Percentiles rank a stretch among this genome's conserved stretches.
phyloP scores from a whole-genome alignment of 768 basidiomycete genomes.

The Multifurca ochricompacta region DNA sequence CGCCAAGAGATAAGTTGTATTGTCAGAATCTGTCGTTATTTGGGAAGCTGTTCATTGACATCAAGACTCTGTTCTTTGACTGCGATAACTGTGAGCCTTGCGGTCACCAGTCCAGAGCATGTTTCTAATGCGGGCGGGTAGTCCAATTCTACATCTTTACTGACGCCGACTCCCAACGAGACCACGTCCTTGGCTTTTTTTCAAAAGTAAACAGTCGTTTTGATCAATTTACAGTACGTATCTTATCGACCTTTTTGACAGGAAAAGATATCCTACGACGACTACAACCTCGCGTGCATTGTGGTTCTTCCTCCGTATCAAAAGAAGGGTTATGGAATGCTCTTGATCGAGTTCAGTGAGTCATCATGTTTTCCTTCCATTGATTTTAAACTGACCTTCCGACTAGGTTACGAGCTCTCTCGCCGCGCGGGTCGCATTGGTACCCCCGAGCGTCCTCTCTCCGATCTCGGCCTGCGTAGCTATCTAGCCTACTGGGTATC shows the following conservation, averaged over 20 bases:
- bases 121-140: slow-evolving; percentile 25
- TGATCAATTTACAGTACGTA: background rate
- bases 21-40: slow-evolving; percentile 95
- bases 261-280: slow-evolving; percentile 95
- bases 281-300: slow-evolving; percentile 96
- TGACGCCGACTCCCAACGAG: slow-evolving; percentile 67
- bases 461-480: slow-evolving; percentile 83
- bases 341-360: slow-evolving; percentile 97
- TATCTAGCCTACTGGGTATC: slow-evolving; percentile 88
- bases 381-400: background rate
- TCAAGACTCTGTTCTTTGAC: slow-evolving; percentile 92
- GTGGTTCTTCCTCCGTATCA: slow-evolving; percentile 93
- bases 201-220: slow-evolving; percentile 41
- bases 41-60: slow-evolving; percentile 98
- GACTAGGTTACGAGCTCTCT: slow-evolving; percentile 85
- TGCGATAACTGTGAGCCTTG: slow-evolving; percentile 65
- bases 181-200: slow-evolving; percentile 76
- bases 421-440: slow-evolving; percentile 71
- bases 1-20: slow-evolving; percentile 54
- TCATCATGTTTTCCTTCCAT: background rate
- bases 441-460: slow-evolving; percentile 91
- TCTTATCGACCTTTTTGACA: slow-evolving; percentile 23
- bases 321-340: slow-evolving; percentile 82
- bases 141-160: slow-evolving; percentile 92
- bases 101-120: background rate